Percentiles rank a stretch among this genome's conserved stretches.
phyloP scores from a whole-genome alignment of 192 early-diverging fungal genomes.

The Coemansia sp. region DNA sequence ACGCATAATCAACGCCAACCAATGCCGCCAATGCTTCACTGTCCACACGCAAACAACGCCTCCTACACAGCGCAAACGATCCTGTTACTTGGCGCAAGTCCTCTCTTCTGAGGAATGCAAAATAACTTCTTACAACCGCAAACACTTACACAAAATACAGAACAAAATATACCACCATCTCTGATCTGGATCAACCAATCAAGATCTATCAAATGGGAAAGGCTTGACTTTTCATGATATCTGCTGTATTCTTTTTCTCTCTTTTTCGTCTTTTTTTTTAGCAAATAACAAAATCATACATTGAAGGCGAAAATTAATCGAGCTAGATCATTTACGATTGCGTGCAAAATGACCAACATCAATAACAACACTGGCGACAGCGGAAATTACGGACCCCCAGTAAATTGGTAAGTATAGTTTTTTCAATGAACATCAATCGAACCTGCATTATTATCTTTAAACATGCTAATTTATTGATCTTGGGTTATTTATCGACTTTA shows the following conservation, averaged over 20 bases:
- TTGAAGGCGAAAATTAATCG: not conserved
- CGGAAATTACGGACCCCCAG: slow-evolving; percentile 5
- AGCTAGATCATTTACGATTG: not conserved
- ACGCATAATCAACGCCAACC: too few relatives aligned
- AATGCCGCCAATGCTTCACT: too few relatives aligned
- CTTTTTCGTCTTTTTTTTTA: not conserved
- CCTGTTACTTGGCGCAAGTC: too few relatives aligned
- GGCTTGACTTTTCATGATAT: not conserved
- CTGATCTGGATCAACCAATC: too few relatives aligned
- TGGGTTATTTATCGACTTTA: slow-evolving; percentile 11
- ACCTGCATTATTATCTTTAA: not conserved
- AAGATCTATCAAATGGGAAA: not conserved
- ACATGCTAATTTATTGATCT: not conserved
- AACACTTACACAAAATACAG: too few relatives aligned
- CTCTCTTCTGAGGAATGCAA: too few relatives aligned
- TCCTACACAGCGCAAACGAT: too few relatives aligned
- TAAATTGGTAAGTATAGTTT: slow-evolving; percentile 15
- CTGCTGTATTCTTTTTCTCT: not conserved
- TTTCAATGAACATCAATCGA: not conserved
- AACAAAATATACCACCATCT: too few relatives aligned
- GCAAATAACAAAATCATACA: not conserved
- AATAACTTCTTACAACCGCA: too few relatives aligned
- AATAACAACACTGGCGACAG: not conserved
- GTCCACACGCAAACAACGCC: too few relatives aligned
- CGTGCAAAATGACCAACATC: not conserved